Evolutionary conservation across 352 stramenopile species (phyloP).

Genomic region (Globisporangium radiosum): DNA sequence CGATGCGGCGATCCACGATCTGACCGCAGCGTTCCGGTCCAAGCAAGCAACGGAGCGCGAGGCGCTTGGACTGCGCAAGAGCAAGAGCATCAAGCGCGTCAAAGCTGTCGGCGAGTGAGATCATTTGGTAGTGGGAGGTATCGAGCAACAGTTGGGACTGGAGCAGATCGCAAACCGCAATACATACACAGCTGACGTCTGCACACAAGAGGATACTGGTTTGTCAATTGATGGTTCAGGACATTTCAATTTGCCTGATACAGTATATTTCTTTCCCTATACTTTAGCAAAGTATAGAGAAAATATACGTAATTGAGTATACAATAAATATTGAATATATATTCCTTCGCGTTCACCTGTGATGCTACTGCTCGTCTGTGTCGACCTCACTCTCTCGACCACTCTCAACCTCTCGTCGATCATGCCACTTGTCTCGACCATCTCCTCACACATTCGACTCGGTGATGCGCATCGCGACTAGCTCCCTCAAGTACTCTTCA

Average conservation of each 20-base stretch:
- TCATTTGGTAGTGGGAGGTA: not conserved
- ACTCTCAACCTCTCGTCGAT: not conserved
- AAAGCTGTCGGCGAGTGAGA: constrained; percentile 22
- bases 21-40: constrained; percentile 62
- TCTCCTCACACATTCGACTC: constrained; percentile 40
- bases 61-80: constrained; percentile 54
- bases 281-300: too few relatives aligned
- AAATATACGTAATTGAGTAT: too few relatives aligned
- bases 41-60: constrained; percentile 77
- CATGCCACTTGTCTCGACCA: not conserved
- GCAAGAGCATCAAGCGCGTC: constrained; percentile 67
- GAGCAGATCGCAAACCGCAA: too few relatives aligned
- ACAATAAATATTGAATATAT: too few relatives aligned
- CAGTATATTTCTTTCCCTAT: too few relatives aligned
- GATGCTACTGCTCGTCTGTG: not conserved
- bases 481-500: constrained; percentile 59
- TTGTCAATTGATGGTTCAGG: too few relatives aligned
- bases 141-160: not conserved
- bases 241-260: too few relatives aligned
- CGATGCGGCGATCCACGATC: constrained; percentile 34
- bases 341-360: too few relatives aligned
- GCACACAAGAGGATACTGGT: too few relatives aligned
- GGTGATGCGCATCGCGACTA: constrained; percentile 59
- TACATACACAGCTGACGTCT: too few relatives aligned
- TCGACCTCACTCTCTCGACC: not conserved